A percentile compares a stretch with the other conserved stretches of the same genome.
phyloP scores from a whole-genome alignment of 208 protist species.

The Acanthamoeba sp. region DNA sequence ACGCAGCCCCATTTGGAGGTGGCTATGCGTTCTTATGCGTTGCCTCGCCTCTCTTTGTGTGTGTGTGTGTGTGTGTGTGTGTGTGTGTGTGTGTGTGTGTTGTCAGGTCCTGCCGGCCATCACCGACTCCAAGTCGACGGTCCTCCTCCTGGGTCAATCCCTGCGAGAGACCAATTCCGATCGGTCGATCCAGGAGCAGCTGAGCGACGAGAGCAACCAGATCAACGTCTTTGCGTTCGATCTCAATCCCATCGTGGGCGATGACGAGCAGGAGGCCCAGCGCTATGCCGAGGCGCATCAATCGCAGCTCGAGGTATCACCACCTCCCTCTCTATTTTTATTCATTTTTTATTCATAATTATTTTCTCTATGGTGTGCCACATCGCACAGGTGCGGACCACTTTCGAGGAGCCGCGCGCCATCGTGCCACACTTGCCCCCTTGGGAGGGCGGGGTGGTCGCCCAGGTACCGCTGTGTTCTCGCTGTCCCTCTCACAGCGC shows the following conservation, averaged over 20 bases:
- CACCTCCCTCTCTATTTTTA: neutral
- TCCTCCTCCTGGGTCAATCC: neutral
- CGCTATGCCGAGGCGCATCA: neutral
- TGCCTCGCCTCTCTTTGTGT: neutral
- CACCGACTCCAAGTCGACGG: neutral
- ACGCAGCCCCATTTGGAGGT: neutral
- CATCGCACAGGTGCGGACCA: neutral
- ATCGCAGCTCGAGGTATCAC: neutral
- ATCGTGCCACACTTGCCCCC: conserved; percentile 19
- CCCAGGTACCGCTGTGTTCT: neutral
- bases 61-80: no score
- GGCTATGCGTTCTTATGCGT: neutral
- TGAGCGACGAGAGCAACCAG: conserved; percentile 50
- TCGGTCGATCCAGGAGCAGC: conserved; percentile 22
- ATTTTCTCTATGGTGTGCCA: neutral
- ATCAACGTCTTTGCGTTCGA: conserved; percentile 27
- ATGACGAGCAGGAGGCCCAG: neutral
- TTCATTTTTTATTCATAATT: neutral
- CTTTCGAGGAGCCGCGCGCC: neutral
- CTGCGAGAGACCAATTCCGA: neutral
- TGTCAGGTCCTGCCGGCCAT: conserved; percentile 5
- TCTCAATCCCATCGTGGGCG: neutral
- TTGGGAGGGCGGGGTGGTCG: conserved; percentile 3
- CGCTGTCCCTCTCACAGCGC: neutral
- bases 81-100: no score